A percentile compares a stretch with the other conserved stretches of the same genome.
phyloP scores from a whole-genome alignment of 345 rosid genomes.

The Eucalyptus dawsonii region DNA sequence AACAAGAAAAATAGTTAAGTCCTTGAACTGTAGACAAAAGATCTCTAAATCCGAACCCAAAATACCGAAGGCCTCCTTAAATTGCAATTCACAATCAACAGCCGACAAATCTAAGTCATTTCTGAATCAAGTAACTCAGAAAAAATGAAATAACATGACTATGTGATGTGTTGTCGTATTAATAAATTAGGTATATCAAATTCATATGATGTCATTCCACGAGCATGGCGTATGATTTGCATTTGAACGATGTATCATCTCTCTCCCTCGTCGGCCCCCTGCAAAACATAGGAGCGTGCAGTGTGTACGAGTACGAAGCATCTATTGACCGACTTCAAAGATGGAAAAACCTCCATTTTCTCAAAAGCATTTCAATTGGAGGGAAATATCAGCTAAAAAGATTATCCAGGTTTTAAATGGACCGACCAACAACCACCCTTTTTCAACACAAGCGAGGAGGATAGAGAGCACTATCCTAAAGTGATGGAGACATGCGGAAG shows the following conservation, averaged over 20 bases:
- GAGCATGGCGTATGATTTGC: neutral
- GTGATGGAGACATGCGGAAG: neutral
- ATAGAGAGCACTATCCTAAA: neutral
- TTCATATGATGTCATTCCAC: neutral
- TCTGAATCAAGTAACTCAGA: fast-evolving
- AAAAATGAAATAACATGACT: neutral
- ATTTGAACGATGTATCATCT: neutral
- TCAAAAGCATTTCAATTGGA: neutral
- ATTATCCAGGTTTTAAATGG: neutral
- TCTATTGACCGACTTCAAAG: neutral
- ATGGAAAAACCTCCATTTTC: neutral
- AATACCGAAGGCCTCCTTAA: fast-evolving
- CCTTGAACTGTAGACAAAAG: fast-evolving
- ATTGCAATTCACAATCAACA: neutral
- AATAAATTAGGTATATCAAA: fast-evolving
- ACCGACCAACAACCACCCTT: neutral
- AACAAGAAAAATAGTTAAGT: neutral
- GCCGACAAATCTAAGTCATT: neutral
- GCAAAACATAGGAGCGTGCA: neutral
- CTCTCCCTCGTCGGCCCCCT: neutral
- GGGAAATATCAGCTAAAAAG: neutral
- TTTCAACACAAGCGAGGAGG: neutral
- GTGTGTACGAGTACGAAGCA: neutral
- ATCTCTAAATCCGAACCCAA: fast-evolving
- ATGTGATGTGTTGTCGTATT: fast-evolving